Base-by-base conservation (phyloP, 805 yeast genomes). In the Wickerhamomyces rabaulensis region DNA sequence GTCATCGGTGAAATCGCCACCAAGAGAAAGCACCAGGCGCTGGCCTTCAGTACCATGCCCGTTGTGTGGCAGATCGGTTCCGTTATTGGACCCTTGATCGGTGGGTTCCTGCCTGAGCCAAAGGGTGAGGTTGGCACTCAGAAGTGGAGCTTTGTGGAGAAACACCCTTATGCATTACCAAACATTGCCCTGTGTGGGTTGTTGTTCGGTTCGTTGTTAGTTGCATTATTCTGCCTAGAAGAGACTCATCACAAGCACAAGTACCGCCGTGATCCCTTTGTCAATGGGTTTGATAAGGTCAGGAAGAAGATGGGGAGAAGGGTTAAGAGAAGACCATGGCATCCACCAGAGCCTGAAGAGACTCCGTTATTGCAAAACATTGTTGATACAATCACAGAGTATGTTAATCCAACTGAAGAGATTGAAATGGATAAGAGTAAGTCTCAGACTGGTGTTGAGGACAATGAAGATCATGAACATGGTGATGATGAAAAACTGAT, bases 1-100 rank as follows among this genome's bases (percentile, higher is more conserved):
- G 41, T 48, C 41, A 42, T 53, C 7, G 56, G 49, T 9, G 56
- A 53, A 27, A 38, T 51, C 15, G 51, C 52, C 9, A 47, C 48
- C 16, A 44, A 53, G n/a, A 50, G 46, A 47, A 49, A 44, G 33
- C 52, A 53, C 27, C 56, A 53, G 36, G 48, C 54, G 7, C 15
- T 53, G 41, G 56, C 52, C 8, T 53, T 53, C 25, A 51, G 54
- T 4, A 44, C 54, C 1, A 49, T 52, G 49, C 56, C 56, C 2
- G 29, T 53, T 27, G 54, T 52, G 2, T 49, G 46, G 20, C 56
- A 53, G 35, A 16, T 49, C 8, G 56, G 56, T 4, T 16, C 49
- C 9, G 49, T 52, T 20, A 19, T 53, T 17, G 56, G 56, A 2
- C 56, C 56, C 16, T 21, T 53, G 21, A 44, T 53, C 2, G 56